Evolutionary conservation across 176 grass and related monocot species (phyloP).

Genomic region (Juncus effusus): DNA sequence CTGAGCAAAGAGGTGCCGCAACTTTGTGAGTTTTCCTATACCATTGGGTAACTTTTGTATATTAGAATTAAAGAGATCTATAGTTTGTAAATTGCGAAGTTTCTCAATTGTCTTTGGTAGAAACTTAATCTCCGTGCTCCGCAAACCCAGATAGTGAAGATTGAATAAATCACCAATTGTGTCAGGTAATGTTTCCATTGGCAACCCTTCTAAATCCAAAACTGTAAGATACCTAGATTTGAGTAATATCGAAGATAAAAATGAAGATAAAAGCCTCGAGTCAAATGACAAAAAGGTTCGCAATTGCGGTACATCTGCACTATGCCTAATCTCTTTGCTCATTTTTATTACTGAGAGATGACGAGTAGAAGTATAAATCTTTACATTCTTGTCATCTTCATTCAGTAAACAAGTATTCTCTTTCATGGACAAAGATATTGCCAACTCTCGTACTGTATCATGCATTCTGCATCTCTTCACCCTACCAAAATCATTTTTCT

Average conservation of each 20-base stretch:
- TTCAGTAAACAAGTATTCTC: slow-evolving; percentile 4
- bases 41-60: slow-evolving; percentile 14
- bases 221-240: too few species aligned
- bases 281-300: slow-evolving; percentile 15
- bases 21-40: slow-evolving; percentile 16
- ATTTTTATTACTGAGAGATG: slow-evolving; percentile 7
- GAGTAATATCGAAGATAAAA: not conserved
- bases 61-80: slow-evolving; percentile 15
- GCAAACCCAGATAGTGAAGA: slow-evolving; percentile 4
- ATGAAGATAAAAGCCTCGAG: not conserved
- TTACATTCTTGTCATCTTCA: not conserved
- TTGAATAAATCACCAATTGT: not conserved
- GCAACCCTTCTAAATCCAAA: not conserved
- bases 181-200: slow-evolving; percentile 13
- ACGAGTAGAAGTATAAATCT: not conserved
- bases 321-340: not conserved
- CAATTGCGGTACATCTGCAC: not conserved
- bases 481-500: not conserved
- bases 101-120: slow-evolving; percentile 21
- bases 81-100: slow-evolving; percentile 17
- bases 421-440: not conserved
- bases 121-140: slow-evolving; percentile 17
- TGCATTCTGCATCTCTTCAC: not conserved
- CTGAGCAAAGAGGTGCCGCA: slow-evolving; percentile 27
- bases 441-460: not conserved